Evolutionary conservation across 2,329 filamentous ascomycete species (phyloP).

Genomic region (Colletotrichum magnum): DNA sequence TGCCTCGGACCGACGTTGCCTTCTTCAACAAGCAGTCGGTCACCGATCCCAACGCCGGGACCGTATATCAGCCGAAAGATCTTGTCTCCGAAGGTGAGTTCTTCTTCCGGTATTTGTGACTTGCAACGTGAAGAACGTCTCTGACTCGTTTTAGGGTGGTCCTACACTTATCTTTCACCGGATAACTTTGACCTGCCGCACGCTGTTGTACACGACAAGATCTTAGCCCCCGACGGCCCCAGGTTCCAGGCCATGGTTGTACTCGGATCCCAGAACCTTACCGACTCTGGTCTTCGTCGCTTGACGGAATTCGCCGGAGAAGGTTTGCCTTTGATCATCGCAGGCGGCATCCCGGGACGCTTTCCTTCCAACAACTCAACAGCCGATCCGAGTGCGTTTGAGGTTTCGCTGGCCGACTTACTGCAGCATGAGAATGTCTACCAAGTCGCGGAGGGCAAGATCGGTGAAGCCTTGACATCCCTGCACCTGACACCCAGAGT

Average conservation of each 20-base stretch:
- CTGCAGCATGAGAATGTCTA: constrained; percentile 9
- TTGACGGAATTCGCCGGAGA: constrained; percentile 50
- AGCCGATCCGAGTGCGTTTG: background rate
- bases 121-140: background rate
- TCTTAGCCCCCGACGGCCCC: constrained; percentile 55
- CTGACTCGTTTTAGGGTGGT: constrained; percentile 48
- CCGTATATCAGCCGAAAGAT: constrained; percentile 49
- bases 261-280: constrained; percentile 52
- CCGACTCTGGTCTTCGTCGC: constrained; percentile 47
- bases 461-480: constrained; percentile 1
- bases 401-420: background rate
- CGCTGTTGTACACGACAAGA: constrained; percentile 52
- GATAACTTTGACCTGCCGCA: constrained; percentile 57
- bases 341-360: background rate
- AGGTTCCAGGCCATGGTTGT: constrained; percentile 60
- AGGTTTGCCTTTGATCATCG: constrained; percentile 60
- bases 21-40: constrained; percentile 22
- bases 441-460: constrained; percentile 3
- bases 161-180: constrained; percentile 60
- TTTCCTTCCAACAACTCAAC: constrained; percentile 8
- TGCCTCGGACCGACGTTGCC: constrained; percentile 43
- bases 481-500: constrained; percentile 20
- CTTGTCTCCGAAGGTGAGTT: constrained; percentile 32
- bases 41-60: constrained; percentile 2
- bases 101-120: background rate